Evolutionary conservation across 768 basidiomycete species (phyloP).

Genomic region (Phallus indusiatus): DNA sequence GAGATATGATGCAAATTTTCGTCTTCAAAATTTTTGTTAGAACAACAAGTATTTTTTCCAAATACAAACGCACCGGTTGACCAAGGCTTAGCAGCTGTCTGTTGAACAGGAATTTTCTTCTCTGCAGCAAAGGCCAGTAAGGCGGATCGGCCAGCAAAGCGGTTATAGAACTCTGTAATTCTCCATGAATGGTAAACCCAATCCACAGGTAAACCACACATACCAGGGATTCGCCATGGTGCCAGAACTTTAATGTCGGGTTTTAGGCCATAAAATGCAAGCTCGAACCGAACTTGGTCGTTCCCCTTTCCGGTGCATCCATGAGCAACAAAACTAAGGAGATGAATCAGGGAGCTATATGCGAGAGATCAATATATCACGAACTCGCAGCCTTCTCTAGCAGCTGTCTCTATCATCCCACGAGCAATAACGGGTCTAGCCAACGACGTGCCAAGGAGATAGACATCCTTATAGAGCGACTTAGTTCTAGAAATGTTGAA

Average conservation of each 20-base stretch:
- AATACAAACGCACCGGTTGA: constrained; percentile 50
- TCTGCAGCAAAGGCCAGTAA: constrained; percentile 84
- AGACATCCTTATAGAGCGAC: constrained; percentile 59
- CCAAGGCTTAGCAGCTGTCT: constrained; percentile 97
- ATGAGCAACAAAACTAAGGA: constrained; percentile 79
- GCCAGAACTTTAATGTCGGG: constrained; percentile 99
- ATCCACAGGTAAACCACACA: neutral
- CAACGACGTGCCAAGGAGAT: constrained; percentile 94
- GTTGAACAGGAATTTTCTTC: constrained; percentile 85
- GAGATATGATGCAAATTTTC: constrained; percentile 99
- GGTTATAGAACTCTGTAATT: constrained; percentile 81
- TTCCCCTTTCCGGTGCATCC: constrained; percentile 99
- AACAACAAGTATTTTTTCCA: neutral
- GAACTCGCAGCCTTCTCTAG: constrained; percentile 90
- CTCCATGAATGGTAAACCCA: neutral
- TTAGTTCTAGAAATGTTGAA: neutral
- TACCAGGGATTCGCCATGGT: constrained; percentile 94
- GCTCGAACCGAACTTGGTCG: constrained; percentile 98
- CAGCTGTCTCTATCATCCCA: constrained; percentile 94
- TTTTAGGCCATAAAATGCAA: constrained; percentile 97
- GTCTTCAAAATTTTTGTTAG: constrained; percentile 31
- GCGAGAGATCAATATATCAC: constrained; percentile 21
- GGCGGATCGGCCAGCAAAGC: constrained; percentile 91
- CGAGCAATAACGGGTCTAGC: constrained; percentile 98
- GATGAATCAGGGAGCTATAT: neutral